These are phyloP conservation scores for Chlorella vulgaris DNA, from an alignment of 139 green algal species.

Conservation along the genomic window DNA sequence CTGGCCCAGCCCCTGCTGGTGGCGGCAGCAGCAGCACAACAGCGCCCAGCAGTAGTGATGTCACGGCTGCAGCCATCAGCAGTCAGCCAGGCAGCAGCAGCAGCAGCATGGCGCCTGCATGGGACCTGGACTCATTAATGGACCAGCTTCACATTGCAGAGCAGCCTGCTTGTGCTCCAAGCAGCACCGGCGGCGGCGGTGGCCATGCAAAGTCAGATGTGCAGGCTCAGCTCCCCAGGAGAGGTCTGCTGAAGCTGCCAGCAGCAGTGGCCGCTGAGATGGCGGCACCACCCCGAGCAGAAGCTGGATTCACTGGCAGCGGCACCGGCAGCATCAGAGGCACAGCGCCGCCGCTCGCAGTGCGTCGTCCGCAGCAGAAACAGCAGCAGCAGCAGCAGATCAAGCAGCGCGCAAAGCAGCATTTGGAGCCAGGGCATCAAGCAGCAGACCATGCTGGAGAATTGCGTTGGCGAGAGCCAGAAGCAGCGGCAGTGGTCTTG, in stretches of 20 bases:
- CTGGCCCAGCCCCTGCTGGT: neutral
- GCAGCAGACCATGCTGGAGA: neutral
- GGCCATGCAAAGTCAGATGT: neutral
- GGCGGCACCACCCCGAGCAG: neutral
- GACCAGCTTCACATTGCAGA: slow-evolving; percentile 32
- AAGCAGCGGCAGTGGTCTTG: neutral
- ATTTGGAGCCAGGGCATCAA: too few species aligned
- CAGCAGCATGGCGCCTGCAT: neutral
- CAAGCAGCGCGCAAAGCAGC: neutral
- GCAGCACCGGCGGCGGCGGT: neutral
- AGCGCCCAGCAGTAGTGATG: neutral
- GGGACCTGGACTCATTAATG: slow-evolving; percentile 19
- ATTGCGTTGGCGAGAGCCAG: neutral
- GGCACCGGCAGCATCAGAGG: neutral
- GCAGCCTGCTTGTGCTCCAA: neutral
- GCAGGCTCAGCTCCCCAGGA: neutral
- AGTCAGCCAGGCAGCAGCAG: too few species aligned
- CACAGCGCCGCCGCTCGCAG: neutral
- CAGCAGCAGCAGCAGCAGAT: neutral
- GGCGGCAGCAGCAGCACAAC: too few species aligned
- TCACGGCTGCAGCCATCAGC: too few species aligned
- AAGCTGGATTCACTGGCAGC: neutral
- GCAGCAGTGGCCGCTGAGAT: neutral
- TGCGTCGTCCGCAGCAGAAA: neutral
- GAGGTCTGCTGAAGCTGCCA: slow-evolving; percentile 16